Evolutionary conservation across 164 flowering plant genomes (phyloP).

Genomic region (Taxillus chinensis): DNA sequence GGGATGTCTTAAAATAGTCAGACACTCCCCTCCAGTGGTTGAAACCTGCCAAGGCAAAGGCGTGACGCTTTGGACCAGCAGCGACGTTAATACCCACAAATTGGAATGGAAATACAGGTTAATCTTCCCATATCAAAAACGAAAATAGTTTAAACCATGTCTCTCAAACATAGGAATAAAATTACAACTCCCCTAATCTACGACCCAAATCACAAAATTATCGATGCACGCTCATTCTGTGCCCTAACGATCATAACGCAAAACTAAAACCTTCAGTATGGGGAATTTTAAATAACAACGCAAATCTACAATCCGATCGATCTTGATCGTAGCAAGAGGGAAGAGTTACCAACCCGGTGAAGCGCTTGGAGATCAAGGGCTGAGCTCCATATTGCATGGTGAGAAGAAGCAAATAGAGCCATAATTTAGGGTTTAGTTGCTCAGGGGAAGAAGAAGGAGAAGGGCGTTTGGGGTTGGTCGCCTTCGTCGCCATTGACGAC

Average conservation of each 20-base stretch:
- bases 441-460: constrained; percentile 10
- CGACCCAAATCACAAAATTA: not conserved
- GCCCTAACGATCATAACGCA: not conserved
- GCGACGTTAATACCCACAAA: too few species aligned
- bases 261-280: not conserved
- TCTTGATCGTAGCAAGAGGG: not conserved
- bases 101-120: too few species aligned
- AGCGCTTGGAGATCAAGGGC: constrained; percentile 80
- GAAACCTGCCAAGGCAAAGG: too few species aligned
- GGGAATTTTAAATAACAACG: not conserved
- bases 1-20: too few species aligned
- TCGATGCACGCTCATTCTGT: not conserved
- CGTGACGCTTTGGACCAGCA: too few species aligned
- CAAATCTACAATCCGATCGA: not conserved
- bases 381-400: constrained; percentile 85
- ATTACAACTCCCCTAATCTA: too few species aligned
- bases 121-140: too few species aligned
- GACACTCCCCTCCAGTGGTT: too few species aligned
- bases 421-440: constrained; percentile 21
- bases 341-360: constrained; percentile 30
- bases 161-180: too few species aligned
- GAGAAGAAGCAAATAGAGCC: constrained; percentile 55
- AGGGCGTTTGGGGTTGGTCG: constrained; percentile 12
- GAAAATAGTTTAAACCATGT: too few species aligned
- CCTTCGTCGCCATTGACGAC: constrained; percentile 28